phyloP scores from a whole-genome alignment of 768 basidiomycete genomes.

The Dioszegia aurantiaca region DNA sequence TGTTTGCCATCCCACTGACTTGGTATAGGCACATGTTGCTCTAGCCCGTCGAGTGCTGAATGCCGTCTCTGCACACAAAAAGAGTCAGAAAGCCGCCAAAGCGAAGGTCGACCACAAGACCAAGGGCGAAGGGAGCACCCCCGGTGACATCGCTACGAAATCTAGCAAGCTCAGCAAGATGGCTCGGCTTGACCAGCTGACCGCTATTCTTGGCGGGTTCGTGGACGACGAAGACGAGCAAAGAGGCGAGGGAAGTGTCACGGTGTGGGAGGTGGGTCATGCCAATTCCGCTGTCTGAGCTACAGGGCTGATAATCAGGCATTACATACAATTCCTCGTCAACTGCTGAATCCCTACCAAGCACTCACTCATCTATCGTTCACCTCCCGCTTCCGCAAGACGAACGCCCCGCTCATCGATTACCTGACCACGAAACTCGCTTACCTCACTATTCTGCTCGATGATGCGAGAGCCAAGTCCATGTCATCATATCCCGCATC shows the following conservation, averaged over 20 bases:
- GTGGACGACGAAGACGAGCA: conserved; percentile 30
- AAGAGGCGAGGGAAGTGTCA: conserved; percentile 21
- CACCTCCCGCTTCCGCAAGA: conserved; percentile 38
- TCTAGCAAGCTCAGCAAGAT: conserved; percentile 16
- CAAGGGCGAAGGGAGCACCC: too few relatives aligned
- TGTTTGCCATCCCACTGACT: too few relatives aligned
- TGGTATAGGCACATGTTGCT: conserved; percentile 52
- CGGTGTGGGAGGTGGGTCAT: conserved; percentile 50
- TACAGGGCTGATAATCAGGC: conserved; percentile 20
- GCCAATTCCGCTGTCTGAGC: neutral
- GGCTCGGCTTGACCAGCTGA: conserved; percentile 27
- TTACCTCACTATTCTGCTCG: conserved; percentile 47
- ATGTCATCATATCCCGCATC: conserved; percentile 38
- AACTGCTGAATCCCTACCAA: conserved; percentile 49
- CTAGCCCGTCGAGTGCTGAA: conserved; percentile 42
- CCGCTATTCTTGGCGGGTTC: conserved; percentile 26
- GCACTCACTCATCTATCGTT: conserved; percentile 38
- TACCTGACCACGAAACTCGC: conserved; percentile 51
- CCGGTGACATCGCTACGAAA: too few relatives aligned
- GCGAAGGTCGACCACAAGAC: too few relatives aligned
- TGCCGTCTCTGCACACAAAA: conserved; percentile 32
- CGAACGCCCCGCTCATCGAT: conserved; percentile 51
- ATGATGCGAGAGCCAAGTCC: conserved; percentile 41
- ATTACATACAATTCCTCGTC: conserved; percentile 43
- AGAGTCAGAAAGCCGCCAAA: neutral